Evolutionary conservation across 768 basidiomycete genomes (phyloP), one percentile per base, ranked within the genome.

Genomic region (Gloeopeniophorella convolvens): DNA sequence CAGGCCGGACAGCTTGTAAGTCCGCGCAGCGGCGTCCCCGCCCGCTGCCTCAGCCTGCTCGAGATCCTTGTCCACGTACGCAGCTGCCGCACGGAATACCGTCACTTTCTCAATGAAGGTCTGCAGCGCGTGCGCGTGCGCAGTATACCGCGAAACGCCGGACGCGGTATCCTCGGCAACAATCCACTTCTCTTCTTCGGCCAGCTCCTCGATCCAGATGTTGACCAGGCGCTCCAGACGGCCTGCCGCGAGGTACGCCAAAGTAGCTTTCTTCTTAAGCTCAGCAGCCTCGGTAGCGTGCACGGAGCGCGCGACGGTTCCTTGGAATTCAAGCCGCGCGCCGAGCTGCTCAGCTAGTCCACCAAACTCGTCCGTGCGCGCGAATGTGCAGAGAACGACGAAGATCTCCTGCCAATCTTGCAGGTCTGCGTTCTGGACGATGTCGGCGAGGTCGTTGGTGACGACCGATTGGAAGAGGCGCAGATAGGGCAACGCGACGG

Each of bases 321-420:
- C 87, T 65, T 89, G 85, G 72, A 85, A 90, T 64, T 98, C 95
- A 39, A 98, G 76, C 12, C 95, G 74, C 47, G 85, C 79, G 6
- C 95, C 95, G 32, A 99, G 82, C 64, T 94, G 89, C 66, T 97
- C 94, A 1, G 86, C 84, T 6, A 99, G 75, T n/a, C 78, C 73
- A 10, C 83, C 69, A 61, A 97, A 98, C 61, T 97, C 92, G 15
- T 89, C 85, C 50, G 78, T 69, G 43, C 70, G 77, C 1, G 94
- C 91, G 68, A 94, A 99, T 0, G 95, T 97, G 71, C 94, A 97
- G 9, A 97, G 65, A 11, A 99, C 89, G 31, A 95, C 94, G 58
- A 98, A 97, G 45, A 94, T 89, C 66, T 96, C 95, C 51, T 85
- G 81, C 95, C 95, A 98, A 64, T 99, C 93, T 34, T 80, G 73